Evolutionary conservation across 2,329 filamentous ascomycete genomes (phyloP), one percentile per base, ranked within the genome.

Genomic region (Exophiala calicioides): DNA sequence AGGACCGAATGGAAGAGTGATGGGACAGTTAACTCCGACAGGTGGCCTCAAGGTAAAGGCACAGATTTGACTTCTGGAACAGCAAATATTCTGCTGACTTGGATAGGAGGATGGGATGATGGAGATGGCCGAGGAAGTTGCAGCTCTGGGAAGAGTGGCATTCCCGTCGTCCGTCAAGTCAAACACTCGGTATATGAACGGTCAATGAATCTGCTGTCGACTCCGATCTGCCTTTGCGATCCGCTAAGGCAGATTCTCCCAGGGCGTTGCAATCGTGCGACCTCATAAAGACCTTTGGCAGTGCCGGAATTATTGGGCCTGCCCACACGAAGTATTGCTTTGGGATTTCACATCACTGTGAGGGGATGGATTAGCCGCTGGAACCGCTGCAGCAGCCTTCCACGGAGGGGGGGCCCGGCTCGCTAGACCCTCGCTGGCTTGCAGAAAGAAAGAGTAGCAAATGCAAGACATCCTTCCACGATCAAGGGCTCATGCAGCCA

Each of bases 161-260:
- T n/a, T n/a, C n/a, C 34, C 20, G 13, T 10, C 26, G 27, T 31
- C 35, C 33, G 12, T 41, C 29, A 3, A 16, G 15, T 12, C 80
- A 78, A 53, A 81, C 78, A 51, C n/a, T n/a, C n/a, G 78, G 75
- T 60, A 79, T 71, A 52, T 68, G 70, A 61, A 82, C 80, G 16
- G 72, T 73, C 20, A 75, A 31, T 7, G 75, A 30, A 15, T 24
- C 13, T 18, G 71, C 26, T 20, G 15, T 33, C 13, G 18, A 10
- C 20, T 12, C 30, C 20, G 40, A 35, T 52, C 44, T 49, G 52
- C 47, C 47, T 51, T 37, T 21, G 21, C 37, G 30, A 39, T 20
- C 35, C 21, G 38, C 24, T 30, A 43, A 55, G 52, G 52, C 52
- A 50, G 52, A 52, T 26, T 55, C 29, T 24, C 49, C 47, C 30